Conservation (phyloP, 192 early-diverging fungal genomes). For the Ambispora gerdemannii region DNA sequence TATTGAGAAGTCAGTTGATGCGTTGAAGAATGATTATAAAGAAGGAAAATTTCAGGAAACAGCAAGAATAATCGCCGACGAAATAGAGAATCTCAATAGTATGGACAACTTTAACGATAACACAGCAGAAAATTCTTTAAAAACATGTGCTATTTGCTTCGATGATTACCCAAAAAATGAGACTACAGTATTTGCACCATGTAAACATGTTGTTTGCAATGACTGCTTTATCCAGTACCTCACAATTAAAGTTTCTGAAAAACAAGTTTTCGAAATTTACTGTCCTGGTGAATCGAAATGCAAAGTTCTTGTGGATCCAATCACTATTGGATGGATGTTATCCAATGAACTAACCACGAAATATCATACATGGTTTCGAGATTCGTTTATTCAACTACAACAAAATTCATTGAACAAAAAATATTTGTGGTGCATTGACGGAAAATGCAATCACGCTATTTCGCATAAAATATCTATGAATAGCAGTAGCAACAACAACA, state of each 20-base stretch:
- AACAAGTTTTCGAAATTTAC: slow-evolving; percentile 3
- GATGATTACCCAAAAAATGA: neutral
- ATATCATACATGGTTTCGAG: slow-evolving; percentile 23
- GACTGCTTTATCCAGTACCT: slow-evolving; percentile 26
- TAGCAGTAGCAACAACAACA: too few species aligned
- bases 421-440: slow-evolving; percentile 20
- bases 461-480: slow-evolving; percentile 13
- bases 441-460: slow-evolving; percentile 15
- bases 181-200: slow-evolving; percentile 5
- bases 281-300: slow-evolving; percentile 22
- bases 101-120: neutral
- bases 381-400: slow-evolving; percentile 19
- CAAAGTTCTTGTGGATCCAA: slow-evolving; percentile 16
- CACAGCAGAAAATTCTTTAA: neutral
- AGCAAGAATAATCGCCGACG: neutral
- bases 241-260: slow-evolving; percentile 26
- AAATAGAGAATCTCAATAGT: neutral
- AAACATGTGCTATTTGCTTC: slow-evolving; percentile 23
- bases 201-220: slow-evolving; percentile 19
- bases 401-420: neutral
- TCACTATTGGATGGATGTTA: slow-evolving; percentile 21
- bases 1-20: slow-evolving; percentile 1
- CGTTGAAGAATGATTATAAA: neutral
- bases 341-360: slow-evolving; percentile 9
- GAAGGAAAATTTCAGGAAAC: neutral